Conservation (phyloP, 2,329 filamentous ascomycete genomes). For the Apiospora marii region DNA sequence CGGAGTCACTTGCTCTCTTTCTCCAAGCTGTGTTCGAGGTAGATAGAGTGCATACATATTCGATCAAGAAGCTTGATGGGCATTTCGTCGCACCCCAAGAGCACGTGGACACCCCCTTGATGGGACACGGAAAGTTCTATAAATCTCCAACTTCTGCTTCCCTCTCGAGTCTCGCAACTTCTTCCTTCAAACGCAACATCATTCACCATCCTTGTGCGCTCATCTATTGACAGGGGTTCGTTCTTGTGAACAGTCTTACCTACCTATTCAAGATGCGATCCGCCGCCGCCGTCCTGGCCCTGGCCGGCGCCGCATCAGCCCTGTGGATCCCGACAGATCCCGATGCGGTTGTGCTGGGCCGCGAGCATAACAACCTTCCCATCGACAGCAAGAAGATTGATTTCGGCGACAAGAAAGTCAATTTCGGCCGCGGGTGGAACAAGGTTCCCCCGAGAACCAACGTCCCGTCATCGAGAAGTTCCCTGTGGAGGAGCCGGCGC, state of each 20-base stretch:
- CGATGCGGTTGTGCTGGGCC: too few species aligned
- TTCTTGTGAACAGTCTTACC: background rate
- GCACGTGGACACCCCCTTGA: background rate
- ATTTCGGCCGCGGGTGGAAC: too few species aligned
- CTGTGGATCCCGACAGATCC: background rate
- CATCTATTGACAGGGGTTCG: background rate
- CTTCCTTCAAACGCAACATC: background rate
- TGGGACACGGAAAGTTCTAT: background rate
- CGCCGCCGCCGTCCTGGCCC: background rate
- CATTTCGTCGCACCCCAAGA: too few species aligned
- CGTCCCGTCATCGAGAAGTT: background rate
- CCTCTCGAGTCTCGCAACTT: too few species aligned
- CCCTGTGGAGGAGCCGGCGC: background rate
- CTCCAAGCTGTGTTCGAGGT: background rate
- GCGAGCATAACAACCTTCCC: too few species aligned
- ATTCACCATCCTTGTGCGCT: background rate
- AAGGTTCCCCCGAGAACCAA: background rate
- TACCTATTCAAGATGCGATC: background rate
- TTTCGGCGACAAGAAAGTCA: too few species aligned
- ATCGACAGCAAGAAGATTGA: too few species aligned
- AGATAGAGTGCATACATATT: background rate
- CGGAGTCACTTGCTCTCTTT: slow-evolving; percentile 1
- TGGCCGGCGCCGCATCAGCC: background rate
- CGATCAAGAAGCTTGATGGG: background rate
- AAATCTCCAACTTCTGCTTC: background rate